Evolutionary conservation across 495 filamentous ascomycete species (phyloP).

Genomic region (Talaromyces nanjingensis): DNA sequence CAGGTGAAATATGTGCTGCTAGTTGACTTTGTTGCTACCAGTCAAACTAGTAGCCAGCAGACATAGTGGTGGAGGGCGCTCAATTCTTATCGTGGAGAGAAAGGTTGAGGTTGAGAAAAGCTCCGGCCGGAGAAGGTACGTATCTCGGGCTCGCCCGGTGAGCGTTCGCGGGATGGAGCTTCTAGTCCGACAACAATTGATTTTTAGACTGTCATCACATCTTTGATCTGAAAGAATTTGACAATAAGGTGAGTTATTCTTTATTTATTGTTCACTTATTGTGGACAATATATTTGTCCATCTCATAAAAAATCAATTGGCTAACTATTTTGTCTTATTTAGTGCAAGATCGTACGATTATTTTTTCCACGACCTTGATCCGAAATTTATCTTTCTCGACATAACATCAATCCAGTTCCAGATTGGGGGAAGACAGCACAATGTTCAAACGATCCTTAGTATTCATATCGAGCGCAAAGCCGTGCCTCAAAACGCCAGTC

Average conservation of each 20-base stretch:
- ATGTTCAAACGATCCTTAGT: conserved; percentile 25
- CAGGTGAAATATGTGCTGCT: neutral
- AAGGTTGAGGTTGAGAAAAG: conserved; percentile 7
- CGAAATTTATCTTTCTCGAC: neutral
- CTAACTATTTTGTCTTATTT: neutral
- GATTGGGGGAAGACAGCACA: neutral
- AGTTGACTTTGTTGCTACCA: neutral
- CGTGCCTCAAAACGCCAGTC: conserved; percentile 11
- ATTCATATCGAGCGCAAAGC: conserved; percentile 22
- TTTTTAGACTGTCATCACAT: neutral
- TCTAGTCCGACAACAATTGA: neutral
- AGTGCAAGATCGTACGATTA: neutral
- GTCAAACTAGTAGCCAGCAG: neutral
- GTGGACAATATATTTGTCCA: neutral
- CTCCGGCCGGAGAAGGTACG: neutral
- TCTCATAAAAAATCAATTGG: neutral
- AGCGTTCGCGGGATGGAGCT: conserved; percentile 9
- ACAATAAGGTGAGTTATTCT: neutral
- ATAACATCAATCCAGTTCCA: neutral
- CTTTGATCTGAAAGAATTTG: neutral
- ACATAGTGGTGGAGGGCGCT: neutral
- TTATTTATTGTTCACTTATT: neutral
- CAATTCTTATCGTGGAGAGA: neutral
- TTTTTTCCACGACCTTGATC: neutral
- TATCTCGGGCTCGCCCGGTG: conserved; percentile 4